Base-by-base conservation (phyloP, 2,329 filamentous ascomycete species). In the Ophiocordyceps camponoti-rufipedis region DNA sequence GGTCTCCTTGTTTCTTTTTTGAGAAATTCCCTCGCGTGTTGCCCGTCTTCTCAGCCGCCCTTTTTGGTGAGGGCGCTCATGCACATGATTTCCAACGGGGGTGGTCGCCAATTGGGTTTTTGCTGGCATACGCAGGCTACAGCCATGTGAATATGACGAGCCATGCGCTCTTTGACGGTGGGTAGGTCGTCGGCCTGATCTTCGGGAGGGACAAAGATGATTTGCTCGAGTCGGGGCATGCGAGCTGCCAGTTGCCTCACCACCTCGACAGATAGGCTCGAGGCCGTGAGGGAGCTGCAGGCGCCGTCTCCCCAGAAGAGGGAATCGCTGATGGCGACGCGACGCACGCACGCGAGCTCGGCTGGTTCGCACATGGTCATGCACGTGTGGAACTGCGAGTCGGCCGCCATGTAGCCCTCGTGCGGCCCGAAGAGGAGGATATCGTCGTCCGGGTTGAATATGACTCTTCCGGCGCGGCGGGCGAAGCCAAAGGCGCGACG, bases 391-490 rank as follows among this genome's bases (percentile, higher is more conserved):
- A 72, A 65, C 49, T 70, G 62, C 6, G 67, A 59, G 46, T 64
- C 61, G 44, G 67, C 60, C 18, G 64, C 65, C 61, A 67, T 67
- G 55, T 62, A 65, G 44, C 67, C 67, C 28, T 63, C 53, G 31
- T 64, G 59, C 11, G 63, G 59, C 33, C 67, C 68, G 50, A 72
- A 70, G 53, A 67, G 71, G 44, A 72, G 57, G n/a, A 68, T 59
- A 48, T 72, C 69, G 44, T 52, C 52, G 13, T 51, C 44, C 0
- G 61, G 57, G 48, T 66, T 63, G 51, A 72, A 65, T 49, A 63
- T 62, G 31, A 71, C 55, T 43, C 61, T 59, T 29, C 66, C 65
- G 5, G 62, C 60, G 2, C 57, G 57, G 19, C 63, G 59, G 32
- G 61, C 62, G 43, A 68, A 62, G 47, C 65, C 64, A 47, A 72